phyloP scores from a whole-genome alignment of 179 eudicot species.

The Silene noctiflora region DNA sequence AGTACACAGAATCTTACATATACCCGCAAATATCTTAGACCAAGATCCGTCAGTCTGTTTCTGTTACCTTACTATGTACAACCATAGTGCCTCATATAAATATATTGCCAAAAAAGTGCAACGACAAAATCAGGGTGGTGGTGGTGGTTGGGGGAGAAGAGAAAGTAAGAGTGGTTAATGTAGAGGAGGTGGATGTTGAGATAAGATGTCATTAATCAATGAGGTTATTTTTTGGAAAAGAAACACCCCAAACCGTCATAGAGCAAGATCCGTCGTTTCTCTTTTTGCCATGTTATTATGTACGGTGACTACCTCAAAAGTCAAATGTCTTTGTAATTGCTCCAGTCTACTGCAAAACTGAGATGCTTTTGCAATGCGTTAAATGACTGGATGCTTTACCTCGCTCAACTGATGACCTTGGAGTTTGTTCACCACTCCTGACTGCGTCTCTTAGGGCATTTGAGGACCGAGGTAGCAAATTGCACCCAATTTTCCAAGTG shows the following conservation, averaged over 20 bases:
- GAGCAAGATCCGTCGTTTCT: no score
- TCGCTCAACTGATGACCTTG: slow-evolving; percentile 51
- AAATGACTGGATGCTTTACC: slow-evolving; percentile 35
- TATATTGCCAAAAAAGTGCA: no score
- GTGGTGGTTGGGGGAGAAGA: no score
- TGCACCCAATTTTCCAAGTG: slow-evolving; percentile 54
- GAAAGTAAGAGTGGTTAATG: no score
- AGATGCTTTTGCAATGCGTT: slow-evolving; percentile 47
- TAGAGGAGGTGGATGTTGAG: no score
- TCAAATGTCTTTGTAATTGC: slow-evolving; percentile 4
- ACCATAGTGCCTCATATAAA: background rate
- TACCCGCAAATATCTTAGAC: background rate
- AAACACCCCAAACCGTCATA: no score
- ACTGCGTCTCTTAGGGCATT: slow-evolving; percentile 38
- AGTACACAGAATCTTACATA: background rate
- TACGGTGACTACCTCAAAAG: slow-evolving; percentile 11
- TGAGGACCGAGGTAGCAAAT: slow-evolving; percentile 47
- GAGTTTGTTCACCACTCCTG: slow-evolving; percentile 46
- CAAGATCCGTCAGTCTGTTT: background rate
- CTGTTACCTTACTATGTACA: slow-evolving; percentile 14
- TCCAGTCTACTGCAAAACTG: slow-evolving; percentile 31
- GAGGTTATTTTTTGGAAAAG: no score
- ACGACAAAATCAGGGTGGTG: no score
- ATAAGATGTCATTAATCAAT: no score
- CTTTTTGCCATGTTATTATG: background rate